Evolutionary conservation across 495 filamentous ascomycete genomes (phyloP).

Genomic region (Penicillium manginii): DNA sequence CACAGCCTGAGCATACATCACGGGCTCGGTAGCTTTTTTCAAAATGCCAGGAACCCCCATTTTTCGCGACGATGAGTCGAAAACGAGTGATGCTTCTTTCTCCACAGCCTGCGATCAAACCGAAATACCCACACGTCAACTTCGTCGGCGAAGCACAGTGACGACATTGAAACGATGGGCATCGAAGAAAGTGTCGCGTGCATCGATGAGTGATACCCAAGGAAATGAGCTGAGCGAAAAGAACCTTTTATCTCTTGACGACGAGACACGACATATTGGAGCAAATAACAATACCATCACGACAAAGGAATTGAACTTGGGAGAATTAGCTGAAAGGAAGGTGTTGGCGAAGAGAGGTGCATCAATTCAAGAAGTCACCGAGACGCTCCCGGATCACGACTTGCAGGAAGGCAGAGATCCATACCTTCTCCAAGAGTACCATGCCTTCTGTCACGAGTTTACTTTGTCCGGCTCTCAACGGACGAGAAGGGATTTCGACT

Average conservation of each 20-base stretch:
- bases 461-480: constrained; percentile 16
- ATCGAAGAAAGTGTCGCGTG: constrained; percentile 25
- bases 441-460: constrained; percentile 30
- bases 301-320: neutral
- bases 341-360: neutral
- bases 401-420: constrained; percentile 14
- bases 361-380: constrained; percentile 6
- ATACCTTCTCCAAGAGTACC: constrained; percentile 24
- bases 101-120: constrained; percentile 15
- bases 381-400: neutral
- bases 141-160: constrained; percentile 23
- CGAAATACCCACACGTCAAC: neutral
- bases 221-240: constrained; percentile 20
- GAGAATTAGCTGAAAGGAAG: neutral
- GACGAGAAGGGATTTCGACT: constrained; percentile 15
- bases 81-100: constrained; percentile 7
- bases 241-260: constrained; percentile 17
- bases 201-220: constrained; percentile 7
- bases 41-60: constrained; percentile 1
- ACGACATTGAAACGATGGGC: constrained; percentile 23
- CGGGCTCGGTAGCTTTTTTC: neutral
- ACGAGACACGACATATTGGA: neutral
- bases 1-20: neutral
- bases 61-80: constrained; percentile 20
- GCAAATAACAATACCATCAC: neutral